A percentile compares a stretch with the other conserved stretches of the same genome.
Evolutionary conservation across 2,329 filamentous ascomycete species (phyloP).

Genomic region (Aspergillus fumigatus): DNA sequence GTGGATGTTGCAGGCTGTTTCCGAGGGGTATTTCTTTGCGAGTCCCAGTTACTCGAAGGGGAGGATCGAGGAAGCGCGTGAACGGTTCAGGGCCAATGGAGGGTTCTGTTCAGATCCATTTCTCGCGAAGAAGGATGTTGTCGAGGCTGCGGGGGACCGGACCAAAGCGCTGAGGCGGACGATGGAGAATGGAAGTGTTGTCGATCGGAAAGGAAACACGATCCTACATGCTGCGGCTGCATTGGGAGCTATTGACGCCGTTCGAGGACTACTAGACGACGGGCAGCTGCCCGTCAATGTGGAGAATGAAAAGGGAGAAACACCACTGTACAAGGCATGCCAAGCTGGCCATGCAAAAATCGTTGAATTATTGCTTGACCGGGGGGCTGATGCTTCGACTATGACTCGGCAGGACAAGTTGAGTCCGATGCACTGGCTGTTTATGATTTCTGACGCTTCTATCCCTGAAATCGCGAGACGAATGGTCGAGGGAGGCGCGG

Average conservation of each 20-base stretch:
- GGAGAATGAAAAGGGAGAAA: slow-evolving; percentile 24
- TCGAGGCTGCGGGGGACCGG: slow-evolving; percentile 9
- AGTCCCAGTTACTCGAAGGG: slow-evolving; percentile 2
- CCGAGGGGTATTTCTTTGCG: slow-evolving; percentile 22
- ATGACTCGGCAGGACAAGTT: slow-evolving; percentile 14
- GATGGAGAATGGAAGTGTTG: slow-evolving; percentile 6
- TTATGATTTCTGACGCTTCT: slow-evolving; percentile 14
- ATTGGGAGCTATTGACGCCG: slow-evolving; percentile 12
- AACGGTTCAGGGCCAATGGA: slow-evolving; percentile 17
- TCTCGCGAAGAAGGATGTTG: slow-evolving; percentile 12
- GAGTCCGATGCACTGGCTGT: slow-evolving; percentile 24
- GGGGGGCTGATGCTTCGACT: slow-evolving; percentile 16
- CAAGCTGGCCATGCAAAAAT: slow-evolving; percentile 23
- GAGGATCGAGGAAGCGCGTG: slow-evolving; percentile 12
- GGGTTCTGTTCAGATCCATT: slow-evolving; percentile 23
- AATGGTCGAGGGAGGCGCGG: slow-evolving; percentile 17
- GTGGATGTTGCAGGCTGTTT: slow-evolving; percentile 21
- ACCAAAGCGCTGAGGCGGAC: slow-evolving; percentile 9
- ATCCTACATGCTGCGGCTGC: slow-evolving; percentile 23
- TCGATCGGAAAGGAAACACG: slow-evolving; percentile 23
- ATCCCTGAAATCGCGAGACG: slow-evolving; percentile 13
- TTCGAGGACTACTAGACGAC: slow-evolving; percentile 15
- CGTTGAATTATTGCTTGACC: slow-evolving; percentile 20
- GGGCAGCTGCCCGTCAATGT: slow-evolving; percentile 12
- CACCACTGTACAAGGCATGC: slow-evolving; percentile 25